A percentile compares a stretch with the other conserved stretches of the same genome.
phyloP scores from a whole-genome alignment of 805 yeast genomes.

The Kregervanrija fluxuum region DNA sequence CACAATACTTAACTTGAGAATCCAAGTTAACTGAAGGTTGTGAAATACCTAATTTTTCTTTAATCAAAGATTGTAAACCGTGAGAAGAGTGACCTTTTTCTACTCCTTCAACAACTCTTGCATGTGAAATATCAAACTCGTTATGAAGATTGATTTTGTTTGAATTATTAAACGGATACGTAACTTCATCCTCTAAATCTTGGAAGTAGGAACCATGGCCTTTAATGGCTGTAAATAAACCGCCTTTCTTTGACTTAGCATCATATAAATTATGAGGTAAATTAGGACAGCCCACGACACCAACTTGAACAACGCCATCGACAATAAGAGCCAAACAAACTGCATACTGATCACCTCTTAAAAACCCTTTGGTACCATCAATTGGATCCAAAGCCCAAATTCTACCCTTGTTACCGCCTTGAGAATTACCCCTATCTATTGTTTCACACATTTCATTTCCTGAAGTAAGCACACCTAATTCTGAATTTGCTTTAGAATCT shows the following conservation, averaged over 20 bases:
- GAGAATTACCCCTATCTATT: conserved; percentile 73
- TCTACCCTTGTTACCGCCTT: conserved; percentile 74
- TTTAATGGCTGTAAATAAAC: conserved; percentile 62
- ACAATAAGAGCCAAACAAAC: conserved; percentile 88
- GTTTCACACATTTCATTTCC: conserved; percentile 48
- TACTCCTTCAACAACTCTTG: conserved; percentile 84
- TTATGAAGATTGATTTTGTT: conserved; percentile 45
- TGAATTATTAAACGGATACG: conserved; percentile 29
- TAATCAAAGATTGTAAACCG: conserved; percentile 73
- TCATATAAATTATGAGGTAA: conserved; percentile 45
- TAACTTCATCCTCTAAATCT: conserved; percentile 30
- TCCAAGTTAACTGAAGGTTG: conserved; percentile 67
- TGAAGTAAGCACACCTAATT: conserved; percentile 36
- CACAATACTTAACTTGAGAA: conserved; percentile 94
- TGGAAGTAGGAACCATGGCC: conserved; percentile 62
- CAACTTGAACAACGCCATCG: conserved; percentile 77
- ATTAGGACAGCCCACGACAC: conserved; percentile 96
- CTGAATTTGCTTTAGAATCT: conserved; percentile 27
- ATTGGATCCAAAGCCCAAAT: conserved; percentile 98
- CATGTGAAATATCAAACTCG: conserved; percentile 36
- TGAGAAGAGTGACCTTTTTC: conserved; percentile 95
- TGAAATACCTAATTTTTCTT: conserved; percentile 52
- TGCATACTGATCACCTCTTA: conserved; percentile 95
- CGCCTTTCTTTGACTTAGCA: conserved; percentile 47
- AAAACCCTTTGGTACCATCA: conserved; percentile 95